Evolutionary conservation across 768 basidiomycete genomes (phyloP), one percentile per base, ranked within the genome.

Genomic region (Pluteus cervinus): DNA sequence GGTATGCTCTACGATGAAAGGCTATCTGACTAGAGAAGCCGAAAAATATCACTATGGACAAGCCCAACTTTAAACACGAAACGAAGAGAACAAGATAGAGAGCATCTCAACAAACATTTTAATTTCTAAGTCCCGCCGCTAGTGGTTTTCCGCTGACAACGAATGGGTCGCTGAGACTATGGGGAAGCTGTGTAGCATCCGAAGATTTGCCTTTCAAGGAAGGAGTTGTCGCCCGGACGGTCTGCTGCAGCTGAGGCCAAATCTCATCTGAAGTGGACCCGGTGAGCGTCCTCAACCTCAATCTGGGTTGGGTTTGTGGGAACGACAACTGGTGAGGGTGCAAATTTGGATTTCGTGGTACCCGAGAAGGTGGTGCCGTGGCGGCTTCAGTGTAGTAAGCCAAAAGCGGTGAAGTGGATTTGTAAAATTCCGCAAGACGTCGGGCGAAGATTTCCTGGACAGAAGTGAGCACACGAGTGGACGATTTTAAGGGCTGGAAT

Each of bases 181-280:
- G 70, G 29, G 11, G 39, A n/a, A n/a, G n/a, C n/a, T n/a, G n/a
- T n/a, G n/a, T n/a, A n/a, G n/a, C n/a, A n/a, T n/a, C n/a, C n/a
- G n/a, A n/a, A n/a, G n/a, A n/a, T n/a, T n/a, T n/a, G n/a, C n/a
- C n/a, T n/a, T n/a, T n/a, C n/a, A n/a, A 52, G 4, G 54, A 50
- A 3, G 86, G 82, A 52, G 85, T 85, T 2, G 69, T 56, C 17
- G 63, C 59, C 35, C 65, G 63, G 16, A 91, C 64, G 15, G 75
- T 62, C 29, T 59, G 59, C 44, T 90, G 87, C 8, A 94, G 69
- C 46, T 80, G 65, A 2, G 86, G 88, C 89, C 89, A 93, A 45
- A 93, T 92, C 57, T 91, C 86, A 51, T 92, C 86, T 3, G 85
- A 87, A 6, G 87, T 86, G 39, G 68, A 61, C 3, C 90, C 89